Evolutionary conservation across 768 basidiomycete species (phyloP).

Genomic region (Trametopsis cervina): DNA sequence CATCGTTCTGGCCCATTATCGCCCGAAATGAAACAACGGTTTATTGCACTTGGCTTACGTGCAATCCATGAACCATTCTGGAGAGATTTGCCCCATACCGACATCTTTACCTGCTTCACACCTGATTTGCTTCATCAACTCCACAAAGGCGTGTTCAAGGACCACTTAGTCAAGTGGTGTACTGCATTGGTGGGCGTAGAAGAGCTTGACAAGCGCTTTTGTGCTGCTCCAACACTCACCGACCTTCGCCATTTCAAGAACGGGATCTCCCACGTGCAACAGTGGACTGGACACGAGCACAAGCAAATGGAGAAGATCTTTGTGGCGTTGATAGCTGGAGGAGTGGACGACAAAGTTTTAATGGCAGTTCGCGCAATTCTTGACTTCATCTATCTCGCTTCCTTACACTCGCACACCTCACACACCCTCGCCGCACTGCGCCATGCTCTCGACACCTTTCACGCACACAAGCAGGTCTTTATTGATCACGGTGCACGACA

Average conservation of each 20-base stretch:
- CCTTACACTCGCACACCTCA: conserved; percentile 27
- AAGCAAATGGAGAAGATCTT: conserved; percentile 24
- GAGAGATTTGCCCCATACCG: conserved; percentile 27
- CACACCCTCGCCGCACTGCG: conserved; percentile 21
- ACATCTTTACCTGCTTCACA: conserved; percentile 32
- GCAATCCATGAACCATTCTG: conserved; percentile 30
- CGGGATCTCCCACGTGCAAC: conserved; percentile 26
- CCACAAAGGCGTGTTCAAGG: conserved; percentile 39
- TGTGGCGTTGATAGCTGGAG: conserved; percentile 15
- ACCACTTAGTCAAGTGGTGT: conserved; percentile 35
- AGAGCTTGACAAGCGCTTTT: conserved; percentile 15
- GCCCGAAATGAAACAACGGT: conserved; percentile 4
- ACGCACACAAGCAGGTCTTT: conserved; percentile 31
- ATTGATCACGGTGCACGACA: conserved; percentile 25
- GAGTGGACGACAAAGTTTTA: conserved; percentile 14
- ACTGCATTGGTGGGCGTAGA: conserved; percentile 5
- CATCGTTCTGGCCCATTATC: not conserved
- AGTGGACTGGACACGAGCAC: conserved; percentile 37
- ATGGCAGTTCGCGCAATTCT: conserved; percentile 25
- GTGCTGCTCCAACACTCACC: conserved; percentile 2
- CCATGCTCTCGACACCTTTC: conserved; percentile 26
- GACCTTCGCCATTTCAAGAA: conserved; percentile 16
- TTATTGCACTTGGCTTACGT: conserved; percentile 6
- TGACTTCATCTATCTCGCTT: conserved; percentile 34
- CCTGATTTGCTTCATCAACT: conserved; percentile 39